Conservation (phyloP, 2,329 filamentous ascomycete species). For the Apiospora malaysiana region DNA sequence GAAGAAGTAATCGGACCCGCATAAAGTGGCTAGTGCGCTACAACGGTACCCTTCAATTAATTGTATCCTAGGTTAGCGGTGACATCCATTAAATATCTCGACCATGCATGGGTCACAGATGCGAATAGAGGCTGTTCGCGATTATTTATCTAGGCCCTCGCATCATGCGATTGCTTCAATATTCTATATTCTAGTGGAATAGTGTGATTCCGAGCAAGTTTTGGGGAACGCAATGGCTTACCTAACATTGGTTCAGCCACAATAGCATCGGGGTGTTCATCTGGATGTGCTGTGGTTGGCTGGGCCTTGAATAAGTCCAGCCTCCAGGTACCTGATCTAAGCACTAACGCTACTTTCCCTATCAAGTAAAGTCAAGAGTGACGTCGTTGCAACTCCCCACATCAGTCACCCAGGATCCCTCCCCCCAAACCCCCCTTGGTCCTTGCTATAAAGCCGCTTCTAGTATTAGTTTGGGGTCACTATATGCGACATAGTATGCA, state of each 20-base stretch:
- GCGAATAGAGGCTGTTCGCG: too few species aligned
- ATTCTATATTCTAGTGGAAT: too few species aligned
- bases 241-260: neutral
- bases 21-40: neutral
- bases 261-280: neutral
- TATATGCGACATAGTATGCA: constrained; percentile 8
- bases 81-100: neutral
- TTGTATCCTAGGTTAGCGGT: neutral
- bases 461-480: constrained; percentile 14
- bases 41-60: neutral
- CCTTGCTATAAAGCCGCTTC: constrained; percentile 1
- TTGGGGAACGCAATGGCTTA: too few species aligned
- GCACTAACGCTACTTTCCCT: neutral
- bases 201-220: too few species aligned
- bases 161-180: too few species aligned
- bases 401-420: neutral
- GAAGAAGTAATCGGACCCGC: neutral
- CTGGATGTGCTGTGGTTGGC: too few species aligned
- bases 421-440: neutral
- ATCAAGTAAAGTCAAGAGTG: neutral
- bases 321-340: neutral
- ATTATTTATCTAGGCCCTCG: too few species aligned
- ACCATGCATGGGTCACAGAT: neutral
- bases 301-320: too few species aligned
- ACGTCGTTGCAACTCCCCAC: constrained; percentile 1